These are phyloP conservation scores for Calophaca sinica DNA, from an alignment of 306 rosid species.

Conservation along the genomic window DNA sequence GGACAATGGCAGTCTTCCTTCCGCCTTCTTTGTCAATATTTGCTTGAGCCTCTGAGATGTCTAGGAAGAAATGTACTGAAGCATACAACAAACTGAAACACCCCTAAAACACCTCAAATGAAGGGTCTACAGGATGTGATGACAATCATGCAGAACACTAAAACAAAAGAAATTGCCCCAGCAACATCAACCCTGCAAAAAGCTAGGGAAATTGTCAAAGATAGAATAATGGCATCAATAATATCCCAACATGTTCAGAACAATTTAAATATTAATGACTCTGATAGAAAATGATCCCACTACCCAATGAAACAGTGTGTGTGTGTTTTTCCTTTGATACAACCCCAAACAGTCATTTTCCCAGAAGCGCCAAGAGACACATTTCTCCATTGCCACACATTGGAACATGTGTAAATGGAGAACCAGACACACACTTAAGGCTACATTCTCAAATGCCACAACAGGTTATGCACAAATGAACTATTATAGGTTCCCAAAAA, in stretches of 20 bases:
- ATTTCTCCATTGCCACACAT: neutral
- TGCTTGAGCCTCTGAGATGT: neutral
- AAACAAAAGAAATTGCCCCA: neutral
- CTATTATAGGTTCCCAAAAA: conserved; percentile 31
- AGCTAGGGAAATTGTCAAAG: conserved; percentile 1
- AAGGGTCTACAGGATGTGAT: conserved; percentile 6
- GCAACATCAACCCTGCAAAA: conserved; percentile 13
- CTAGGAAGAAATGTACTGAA: conserved; percentile 5
- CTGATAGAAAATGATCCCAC: neutral
- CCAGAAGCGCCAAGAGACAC: neutral
- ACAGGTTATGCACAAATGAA: conserved; percentile 26
- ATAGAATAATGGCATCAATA: neutral
- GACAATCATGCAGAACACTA: conserved; percentile 16
- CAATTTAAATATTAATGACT: neutral
- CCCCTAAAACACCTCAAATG: neutral
- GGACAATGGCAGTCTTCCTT: neutral
- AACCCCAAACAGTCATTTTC: neutral
- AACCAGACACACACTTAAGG: neutral
- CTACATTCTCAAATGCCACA: conserved; percentile 2
- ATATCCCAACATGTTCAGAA: neutral
- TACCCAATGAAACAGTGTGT: neutral
- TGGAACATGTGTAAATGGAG: neutral
- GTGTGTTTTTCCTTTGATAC: neutral
- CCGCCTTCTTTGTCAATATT: neutral
- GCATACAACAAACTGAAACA: conserved; percentile 15